Base-by-base conservation (phyloP, 345 rosid genomes). In the Melaleuca quinquenervia region DNA sequence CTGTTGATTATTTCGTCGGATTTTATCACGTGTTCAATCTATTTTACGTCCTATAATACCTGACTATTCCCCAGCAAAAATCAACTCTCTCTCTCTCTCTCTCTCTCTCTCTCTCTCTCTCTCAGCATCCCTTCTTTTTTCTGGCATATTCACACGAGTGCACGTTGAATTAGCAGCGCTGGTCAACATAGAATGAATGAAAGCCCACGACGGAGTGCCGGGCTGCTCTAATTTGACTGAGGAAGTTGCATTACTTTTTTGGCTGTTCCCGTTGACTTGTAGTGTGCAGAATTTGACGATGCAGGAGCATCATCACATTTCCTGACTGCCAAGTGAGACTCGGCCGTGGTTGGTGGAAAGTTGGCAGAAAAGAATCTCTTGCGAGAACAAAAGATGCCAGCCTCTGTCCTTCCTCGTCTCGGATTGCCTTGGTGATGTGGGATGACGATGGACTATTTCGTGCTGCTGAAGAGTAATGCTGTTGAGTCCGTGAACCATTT, bases 281-380 rank as follows among this genome's bases (percentile, higher is more conserved):
- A 0, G 49, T 52, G 85, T 84, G 64, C 85, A 16, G 8, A 70
- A 62, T 84, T 64, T 44, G 86, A 84, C 86, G 78, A 70, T 70
- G 48, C 20, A 22, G 84, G 70, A 15, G 70, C 15, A 27, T 21
- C 7, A 22, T 27, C 32, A 22, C 50, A 51, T 32, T 50, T 15
- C 50, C 58, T 15, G 86, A 45, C 86, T 70, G 80, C 86, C 82
- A 70, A 84, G 82, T 84, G 29, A 84, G 86, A 84, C 82, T 70
- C n/a, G 27, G 12, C 11, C n/a, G 32, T 12, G 84, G 62, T 52
- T 10, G 13, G 84, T 83, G 84, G 45, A 49, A 29, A 82, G 41
- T 50, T 82, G 54, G 56, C 84, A 36, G 41, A 18, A 82, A 49
- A 0, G 78, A 18, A 2, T 70, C 78, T 70, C 48, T 36, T 0